These are phyloP conservation scores for Nitzschia inconspicua DNA, from an alignment of 108 stramenopile genomes.

Conservation along the genomic window DNA sequence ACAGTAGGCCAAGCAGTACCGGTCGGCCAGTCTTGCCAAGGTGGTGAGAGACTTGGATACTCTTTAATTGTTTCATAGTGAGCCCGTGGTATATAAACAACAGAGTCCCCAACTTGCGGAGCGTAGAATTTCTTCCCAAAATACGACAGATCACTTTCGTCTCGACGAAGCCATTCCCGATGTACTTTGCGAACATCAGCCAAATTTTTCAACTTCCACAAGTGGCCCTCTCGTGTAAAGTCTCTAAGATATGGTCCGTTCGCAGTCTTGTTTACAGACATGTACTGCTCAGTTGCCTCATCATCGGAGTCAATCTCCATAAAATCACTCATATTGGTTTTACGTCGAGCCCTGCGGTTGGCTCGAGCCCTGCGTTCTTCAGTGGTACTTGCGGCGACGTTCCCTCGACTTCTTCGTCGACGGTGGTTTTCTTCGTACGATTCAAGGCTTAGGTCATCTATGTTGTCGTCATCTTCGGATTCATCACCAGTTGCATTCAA, in stretches of 20 bases:
- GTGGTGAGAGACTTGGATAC: slow-evolving; percentile 55
- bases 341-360: slow-evolving; percentile 8
- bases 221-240: slow-evolving; percentile 51
- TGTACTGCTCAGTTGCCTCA: slow-evolving; percentile 45
- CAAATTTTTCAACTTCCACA: slow-evolving; percentile 46
- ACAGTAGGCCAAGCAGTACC: slow-evolving; percentile 73
- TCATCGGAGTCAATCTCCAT: slow-evolving; percentile 47
- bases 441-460: slow-evolving; percentile 28
- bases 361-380: slow-evolving; percentile 19
- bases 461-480: slow-evolving; percentile 36
- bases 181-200: slow-evolving; percentile 23
- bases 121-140: slow-evolving; percentile 56
- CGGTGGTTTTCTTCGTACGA: slow-evolving; percentile 12
- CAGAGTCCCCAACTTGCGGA: slow-evolving; percentile 85
- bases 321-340: slow-evolving; percentile 15
- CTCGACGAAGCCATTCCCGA: slow-evolving; percentile 62
- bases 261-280: slow-evolving; percentile 73
- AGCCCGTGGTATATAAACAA: slow-evolving; percentile 84
- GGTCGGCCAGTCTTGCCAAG: slow-evolving; percentile 82
- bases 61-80: slow-evolving; percentile 63
- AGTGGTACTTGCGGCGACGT: neutral
- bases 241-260: slow-evolving; percentile 61
- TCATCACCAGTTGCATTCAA: slow-evolving; percentile 13
- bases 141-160: slow-evolving; percentile 49
- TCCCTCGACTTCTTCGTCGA: slow-evolving; percentile 4